Evolutionary conservation across 306 rosid genomes (phyloP), one percentile per base, ranked within the genome.

Genomic region (Clitoria ternatea): DNA sequence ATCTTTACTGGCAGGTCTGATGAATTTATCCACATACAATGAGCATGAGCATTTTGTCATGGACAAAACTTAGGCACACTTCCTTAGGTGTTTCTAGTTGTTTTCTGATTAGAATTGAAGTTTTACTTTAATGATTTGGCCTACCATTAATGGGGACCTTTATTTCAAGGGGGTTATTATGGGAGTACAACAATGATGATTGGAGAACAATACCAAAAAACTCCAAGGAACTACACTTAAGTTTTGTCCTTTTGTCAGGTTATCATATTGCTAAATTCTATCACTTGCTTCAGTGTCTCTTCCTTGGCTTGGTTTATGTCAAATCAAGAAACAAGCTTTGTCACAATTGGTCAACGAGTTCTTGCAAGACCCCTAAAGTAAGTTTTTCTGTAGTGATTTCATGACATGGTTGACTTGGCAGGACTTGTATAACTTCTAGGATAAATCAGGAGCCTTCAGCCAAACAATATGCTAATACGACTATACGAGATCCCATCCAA

Each of bases 301-400:
- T 94, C 99, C 49, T 73, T 91, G 89, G 99, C 96, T 62, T 94
- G 99, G 99, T 94, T 94, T 75, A 94, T 94, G 99, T 94, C 99
- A 70, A 94, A 94, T 86, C 99, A 94, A 85, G 99, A 94, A 79
- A 87, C 93, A 59, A 87, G 95, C 75, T 94, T 94, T 74, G 99
- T 94, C 68, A 94, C 99, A 50, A 79, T 94, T 48, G 99, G 99
- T 48, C 99, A 94, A 78, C 85, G 99, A 79, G 96, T 91, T 80
- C 97, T 94, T 49, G 99, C 99, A 80, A 87, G 96, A 70, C 99
- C 99, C 67, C 73, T 94, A 72, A 94, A 89, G 99, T 94, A 89
- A 61, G 99, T 48, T 62, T 55, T 73, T 69, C 49, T 66, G 43
- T 24, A 35, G 66, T 29, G 74, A 59, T 80, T 37, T 64, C 33